Percentiles rank a stretch among this genome's conserved stretches.
Conservation (phyloP, 768 basidiomycete species). For the Leccinum rimulosum region DNA sequence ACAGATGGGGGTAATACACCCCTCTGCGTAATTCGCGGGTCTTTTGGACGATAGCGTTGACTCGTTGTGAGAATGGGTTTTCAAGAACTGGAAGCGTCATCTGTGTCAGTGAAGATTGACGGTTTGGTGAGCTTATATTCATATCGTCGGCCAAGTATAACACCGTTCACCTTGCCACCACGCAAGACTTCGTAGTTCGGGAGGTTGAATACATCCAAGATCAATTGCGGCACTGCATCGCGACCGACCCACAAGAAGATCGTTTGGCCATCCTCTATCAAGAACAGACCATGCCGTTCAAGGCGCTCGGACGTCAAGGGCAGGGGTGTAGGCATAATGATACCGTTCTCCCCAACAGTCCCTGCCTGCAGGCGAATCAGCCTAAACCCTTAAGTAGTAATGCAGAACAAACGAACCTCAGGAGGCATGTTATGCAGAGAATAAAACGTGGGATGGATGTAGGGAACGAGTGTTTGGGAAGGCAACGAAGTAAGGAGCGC, state of each 20-base stretch:
- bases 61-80: slow-evolving; percentile 92
- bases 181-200: slow-evolving; percentile 85
- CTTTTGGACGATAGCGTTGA: slow-evolving; percentile 93
- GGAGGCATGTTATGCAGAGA: slow-evolving; percentile 94
- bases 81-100: slow-evolving; percentile 87
- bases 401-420: slow-evolving; percentile 52
- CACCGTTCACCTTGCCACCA: slow-evolving; percentile 76
- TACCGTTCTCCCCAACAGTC: slow-evolving; percentile 84
- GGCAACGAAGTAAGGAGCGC: slow-evolving; percentile 88
- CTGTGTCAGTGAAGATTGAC: slow-evolving; percentile 36
- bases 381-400: neutral
- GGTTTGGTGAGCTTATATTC: neutral
- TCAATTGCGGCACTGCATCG: slow-evolving; percentile 93
- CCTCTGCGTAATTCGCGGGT: slow-evolving; percentile 92
- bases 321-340: slow-evolving; percentile 83
- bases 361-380: slow-evolving; percentile 62
- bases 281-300: slow-evolving; percentile 91
- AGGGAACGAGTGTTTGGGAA: slow-evolving; percentile 87
- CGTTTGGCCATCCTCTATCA: slow-evolving; percentile 97
- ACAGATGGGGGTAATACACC: slow-evolving; percentile 90
- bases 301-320: slow-evolving; percentile 94
- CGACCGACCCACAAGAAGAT: slow-evolving; percentile 99
- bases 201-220: slow-evolving; percentile 92
- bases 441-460: slow-evolving; percentile 94
- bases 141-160: neutral